Evolutionary conservation across 345 rosid genomes (phyloP), one percentile per base, ranked within the genome.

Genomic region (Salix udensis): DNA sequence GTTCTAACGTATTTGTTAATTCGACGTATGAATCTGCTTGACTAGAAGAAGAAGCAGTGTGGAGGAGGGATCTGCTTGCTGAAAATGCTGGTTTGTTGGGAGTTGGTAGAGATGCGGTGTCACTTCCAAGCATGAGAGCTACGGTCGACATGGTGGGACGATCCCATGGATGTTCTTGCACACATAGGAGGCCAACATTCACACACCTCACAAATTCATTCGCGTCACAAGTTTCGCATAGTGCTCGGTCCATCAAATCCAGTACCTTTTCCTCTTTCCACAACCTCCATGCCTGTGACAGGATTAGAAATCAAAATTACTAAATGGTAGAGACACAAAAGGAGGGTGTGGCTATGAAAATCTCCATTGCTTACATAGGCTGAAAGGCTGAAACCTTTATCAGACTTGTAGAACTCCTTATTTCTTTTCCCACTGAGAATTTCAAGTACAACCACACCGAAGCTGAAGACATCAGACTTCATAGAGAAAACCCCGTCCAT

Each of bases 381-480:
- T 19, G 74, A 40, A 24, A 84, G 87, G 61, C 78, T 71, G 26
- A 70, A 37, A 23, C 68, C 48, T 58, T 68, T 26, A 28, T 46
- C 73, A 0, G 75, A 31, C 23, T 74, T 69, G 23, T 61, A 81
- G 58, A 67, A 58, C 30, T 76, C 78, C 0, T 76, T 66, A 65
- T 72, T 84, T 55, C 15, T 84, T 69, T 48, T 78, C n/a, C 87
- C 84, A 24, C 76, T 76, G 1, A 84, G 28, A 42, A 84, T 81
- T 64, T 84, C 82, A 16, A 84, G 82, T 2, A 84, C 42, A 2
- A 84, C 81, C 6, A 84, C 66, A 0, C 84, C 86, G 44, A 81
- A 84, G 60, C 87, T 84, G n/a, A 76, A 84, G 10, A 74, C 79
- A 72, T 81, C 84, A 0, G 87, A 84, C 13, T 84, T 84, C 37